Evolutionary conservation across 2,329 filamentous ascomycete genomes (phyloP).

Genomic region (Aspergillus brunneoviolaceus): DNA sequence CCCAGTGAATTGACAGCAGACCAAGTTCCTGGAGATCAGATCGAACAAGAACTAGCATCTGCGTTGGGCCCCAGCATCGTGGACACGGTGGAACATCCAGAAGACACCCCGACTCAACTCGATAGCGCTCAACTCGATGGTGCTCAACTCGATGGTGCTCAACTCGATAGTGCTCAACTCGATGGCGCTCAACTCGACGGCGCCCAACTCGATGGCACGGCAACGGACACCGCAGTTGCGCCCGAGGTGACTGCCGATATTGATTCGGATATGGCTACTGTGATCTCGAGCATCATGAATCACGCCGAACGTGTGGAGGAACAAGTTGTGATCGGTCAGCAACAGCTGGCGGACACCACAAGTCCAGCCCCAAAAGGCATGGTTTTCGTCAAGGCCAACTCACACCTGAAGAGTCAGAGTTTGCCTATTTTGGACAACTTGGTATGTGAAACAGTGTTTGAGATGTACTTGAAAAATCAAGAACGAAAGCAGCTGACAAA

Average conservation of each 20-base stretch:
- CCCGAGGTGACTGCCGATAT: conserved; percentile 28
- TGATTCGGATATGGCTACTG: conserved; percentile 37
- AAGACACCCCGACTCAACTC: conserved; percentile 22
- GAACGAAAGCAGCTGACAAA: not conserved
- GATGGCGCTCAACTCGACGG: too few relatives aligned
- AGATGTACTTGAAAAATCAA: not conserved
- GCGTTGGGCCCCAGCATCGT: conserved; percentile 33
- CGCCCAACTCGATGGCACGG: conserved; percentile 13
- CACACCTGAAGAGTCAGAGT: conserved; percentile 57
- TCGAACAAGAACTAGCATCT: conserved; percentile 39
- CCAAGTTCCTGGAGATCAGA: conserved; percentile 31
- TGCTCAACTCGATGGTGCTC: too few relatives aligned
- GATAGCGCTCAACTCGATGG: too few relatives aligned
- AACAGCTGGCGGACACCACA: conserved; percentile 30
- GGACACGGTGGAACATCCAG: conserved; percentile 26
- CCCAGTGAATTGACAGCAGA: conserved; percentile 19
- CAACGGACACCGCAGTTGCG: conserved; percentile 15
- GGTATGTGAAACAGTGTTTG: conserved; percentile 40
- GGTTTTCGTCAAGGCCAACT: conserved; percentile 44
- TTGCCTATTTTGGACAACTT: conserved; percentile 62
- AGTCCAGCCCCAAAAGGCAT: conserved; percentile 35
- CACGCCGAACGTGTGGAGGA: conserved; percentile 45
- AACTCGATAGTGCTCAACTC: too few relatives aligned
- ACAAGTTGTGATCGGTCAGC: conserved; percentile 37
- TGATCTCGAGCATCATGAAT: conserved; percentile 46